phyloP scores from a whole-genome alignment of 2,329 filamentous ascomycete genomes.

The Cladosporium sp. region DNA sequence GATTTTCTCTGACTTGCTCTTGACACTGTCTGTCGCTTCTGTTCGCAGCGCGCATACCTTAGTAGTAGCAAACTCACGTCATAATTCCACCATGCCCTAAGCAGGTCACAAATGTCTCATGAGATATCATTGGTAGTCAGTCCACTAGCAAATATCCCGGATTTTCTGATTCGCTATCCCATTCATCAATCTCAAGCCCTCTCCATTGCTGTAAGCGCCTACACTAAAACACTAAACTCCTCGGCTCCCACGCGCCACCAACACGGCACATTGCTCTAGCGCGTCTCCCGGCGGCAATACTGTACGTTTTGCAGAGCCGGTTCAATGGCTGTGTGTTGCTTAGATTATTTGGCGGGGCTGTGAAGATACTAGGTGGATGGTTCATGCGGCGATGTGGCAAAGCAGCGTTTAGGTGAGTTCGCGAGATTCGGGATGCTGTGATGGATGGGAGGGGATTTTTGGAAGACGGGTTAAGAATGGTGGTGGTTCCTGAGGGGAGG shows the following conservation, averaged over 20 bases:
- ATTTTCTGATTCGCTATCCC: neutral
- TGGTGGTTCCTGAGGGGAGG: neutral
- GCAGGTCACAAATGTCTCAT: neutral
- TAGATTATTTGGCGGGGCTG: neutral
- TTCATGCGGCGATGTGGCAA: neutral
- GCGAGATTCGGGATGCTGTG: neutral
- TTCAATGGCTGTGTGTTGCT: neutral
- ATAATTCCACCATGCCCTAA: neutral
- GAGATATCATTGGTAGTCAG: neutral
- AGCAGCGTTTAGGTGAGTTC: neutral
- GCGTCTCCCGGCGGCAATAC: neutral
- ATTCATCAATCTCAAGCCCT: neutral
- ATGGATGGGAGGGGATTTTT: neutral
- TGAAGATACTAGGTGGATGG: neutral
- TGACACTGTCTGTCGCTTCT: neutral
- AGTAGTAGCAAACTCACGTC: neutral
- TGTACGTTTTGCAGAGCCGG: neutral
- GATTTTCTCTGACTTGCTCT: neutral
- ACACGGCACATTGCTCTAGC: constrained; percentile 11
- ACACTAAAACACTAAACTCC: neutral
- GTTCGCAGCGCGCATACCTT: neutral
- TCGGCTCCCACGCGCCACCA: constrained; percentile 3
- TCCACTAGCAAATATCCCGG: neutral
- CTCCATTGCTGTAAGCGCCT: neutral
- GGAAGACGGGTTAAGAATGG: neutral